phyloP scores from a whole-genome alignment of 352 stramenopile species.

The Phytopythium helicoides region DNA sequence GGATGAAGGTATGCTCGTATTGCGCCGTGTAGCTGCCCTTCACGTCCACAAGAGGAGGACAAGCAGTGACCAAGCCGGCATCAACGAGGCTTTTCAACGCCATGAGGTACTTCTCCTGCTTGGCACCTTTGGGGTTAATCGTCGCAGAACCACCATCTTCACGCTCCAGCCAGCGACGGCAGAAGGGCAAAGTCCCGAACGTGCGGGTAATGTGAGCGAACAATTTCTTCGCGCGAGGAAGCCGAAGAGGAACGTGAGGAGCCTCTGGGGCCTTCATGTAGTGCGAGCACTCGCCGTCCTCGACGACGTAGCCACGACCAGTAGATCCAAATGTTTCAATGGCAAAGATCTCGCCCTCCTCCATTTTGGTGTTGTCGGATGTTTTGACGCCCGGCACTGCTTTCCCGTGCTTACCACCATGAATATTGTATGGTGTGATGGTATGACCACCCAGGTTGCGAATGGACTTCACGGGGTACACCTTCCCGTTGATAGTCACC shows the following conservation, averaged over 20 bases:
- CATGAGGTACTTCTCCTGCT: constrained; percentile 98
- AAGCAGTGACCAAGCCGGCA: constrained; percentile 93
- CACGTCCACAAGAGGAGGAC: constrained; percentile 95
- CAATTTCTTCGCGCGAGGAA: constrained; percentile 93
- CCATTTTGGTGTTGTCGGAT: constrained; percentile 94
- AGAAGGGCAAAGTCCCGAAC: constrained; percentile 99
- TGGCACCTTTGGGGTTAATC: constrained; percentile 92
- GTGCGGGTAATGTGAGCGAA: constrained; percentile 98
- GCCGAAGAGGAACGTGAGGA: constrained; percentile 92
- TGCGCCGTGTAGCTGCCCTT: constrained; percentile 97
- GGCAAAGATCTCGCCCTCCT: constrained; percentile 97
- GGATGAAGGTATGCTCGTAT: constrained; percentile 99
- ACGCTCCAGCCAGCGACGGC: constrained; percentile 95
- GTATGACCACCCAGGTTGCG: constrained; percentile 98
- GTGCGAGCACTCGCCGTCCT: constrained; percentile 96
- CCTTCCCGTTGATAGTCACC: constrained; percentile 95
- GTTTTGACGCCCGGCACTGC: constrained; percentile 97
- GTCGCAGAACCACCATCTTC: constrained; percentile 95
- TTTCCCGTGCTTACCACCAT: constrained; percentile 95
- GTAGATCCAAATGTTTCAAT: constrained; percentile 97
- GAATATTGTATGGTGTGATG: constrained; percentile 96
- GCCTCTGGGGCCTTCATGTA: constrained; percentile 97
- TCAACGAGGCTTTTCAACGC: constrained; percentile 98
- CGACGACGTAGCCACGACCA: constrained; percentile 84
- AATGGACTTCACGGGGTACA: constrained; percentile 94